These are phyloP conservation scores for Gossypium mustelinum DNA, from an alignment of 345 rosid species.

Conservation along the genomic window DNA sequence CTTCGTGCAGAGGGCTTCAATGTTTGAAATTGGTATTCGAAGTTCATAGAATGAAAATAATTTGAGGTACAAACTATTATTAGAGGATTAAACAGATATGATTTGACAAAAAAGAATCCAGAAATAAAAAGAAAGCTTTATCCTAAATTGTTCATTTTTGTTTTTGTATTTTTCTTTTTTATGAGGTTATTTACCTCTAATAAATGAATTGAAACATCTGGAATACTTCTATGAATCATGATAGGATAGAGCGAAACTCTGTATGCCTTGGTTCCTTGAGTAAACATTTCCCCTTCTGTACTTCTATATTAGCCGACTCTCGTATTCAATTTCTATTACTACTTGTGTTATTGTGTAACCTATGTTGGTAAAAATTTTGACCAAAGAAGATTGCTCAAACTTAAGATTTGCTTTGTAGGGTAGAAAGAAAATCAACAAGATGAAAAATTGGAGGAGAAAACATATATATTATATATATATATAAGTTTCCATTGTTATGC, in stretches of 20 bases:
- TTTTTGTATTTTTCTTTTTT: not conserved
- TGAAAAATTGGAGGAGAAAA: too few relatives aligned
- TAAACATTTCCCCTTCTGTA: not conserved
- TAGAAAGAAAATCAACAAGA: too few relatives aligned
- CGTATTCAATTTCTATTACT: not conserved
- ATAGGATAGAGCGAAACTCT: not conserved
- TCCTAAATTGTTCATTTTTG: not conserved
- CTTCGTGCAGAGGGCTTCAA: constrained; percentile 93
- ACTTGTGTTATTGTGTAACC: not conserved
- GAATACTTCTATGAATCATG: not conserved
- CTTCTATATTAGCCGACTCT: not conserved
- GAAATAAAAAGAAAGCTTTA: constrained; percentile 27
- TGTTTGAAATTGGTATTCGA: constrained; percentile 38
- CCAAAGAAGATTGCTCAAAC: not conserved
- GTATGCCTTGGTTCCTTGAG: not conserved
- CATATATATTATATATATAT: too few relatives aligned
- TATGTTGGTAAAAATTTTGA: not conserved
- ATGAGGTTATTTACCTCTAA: constrained; percentile 9
- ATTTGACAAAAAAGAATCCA: not conserved
- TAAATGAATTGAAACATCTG: not conserved
- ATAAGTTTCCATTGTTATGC: too few relatives aligned
- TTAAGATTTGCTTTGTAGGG: not conserved
- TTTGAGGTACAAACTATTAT: constrained; percentile 17
- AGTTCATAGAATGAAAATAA: constrained; percentile 24
- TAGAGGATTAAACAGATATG: constrained; percentile 14